These are phyloP conservation scores for Aspergillus bertholletiae DNA, from an alignment of 495 filamentous ascomycete species.

Conservation along the genomic window DNA sequence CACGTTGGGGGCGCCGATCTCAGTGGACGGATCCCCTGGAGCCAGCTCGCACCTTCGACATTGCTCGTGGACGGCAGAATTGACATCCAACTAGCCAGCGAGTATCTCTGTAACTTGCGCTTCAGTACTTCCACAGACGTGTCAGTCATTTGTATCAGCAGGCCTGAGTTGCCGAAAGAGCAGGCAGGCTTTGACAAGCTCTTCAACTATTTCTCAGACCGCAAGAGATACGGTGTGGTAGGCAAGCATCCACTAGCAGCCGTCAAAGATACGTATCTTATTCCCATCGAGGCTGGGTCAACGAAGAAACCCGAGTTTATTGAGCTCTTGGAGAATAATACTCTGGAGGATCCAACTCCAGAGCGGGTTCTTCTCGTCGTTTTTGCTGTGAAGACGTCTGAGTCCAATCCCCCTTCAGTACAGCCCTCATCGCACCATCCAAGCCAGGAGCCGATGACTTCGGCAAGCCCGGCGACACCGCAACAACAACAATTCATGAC, in stretches of 20 bases:
- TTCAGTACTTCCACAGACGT: slow-evolving; percentile 73
- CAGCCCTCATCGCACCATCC: slow-evolving; percentile 42
- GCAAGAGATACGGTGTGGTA: slow-evolving; percentile 78
- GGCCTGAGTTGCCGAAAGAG: slow-evolving; percentile 47
- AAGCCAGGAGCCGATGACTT: slow-evolving; percentile 33
- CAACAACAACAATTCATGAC: slow-evolving; percentile 32
- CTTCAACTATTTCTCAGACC: slow-evolving; percentile 73
- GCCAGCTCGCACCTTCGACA: slow-evolving; percentile 61
- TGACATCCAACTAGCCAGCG: slow-evolving; percentile 70
- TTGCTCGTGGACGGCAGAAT: slow-evolving; percentile 83
- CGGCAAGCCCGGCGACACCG: slow-evolving; percentile 44
- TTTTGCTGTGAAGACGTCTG: slow-evolving; percentile 63
- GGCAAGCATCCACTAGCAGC: slow-evolving; percentile 63
- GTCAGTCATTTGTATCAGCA: slow-evolving; percentile 62
- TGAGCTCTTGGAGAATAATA: slow-evolving; percentile 69
- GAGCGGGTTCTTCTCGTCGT: slow-evolving; percentile 73
- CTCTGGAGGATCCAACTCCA: slow-evolving; percentile 59
- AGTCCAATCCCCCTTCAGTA: slow-evolving; percentile 41
- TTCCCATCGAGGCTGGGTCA: slow-evolving; percentile 63
- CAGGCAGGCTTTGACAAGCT: slow-evolving; percentile 60
- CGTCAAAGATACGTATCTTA: slow-evolving; percentile 74
- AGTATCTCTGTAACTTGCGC: slow-evolving; percentile 80
- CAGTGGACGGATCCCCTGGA: slow-evolving; percentile 59
- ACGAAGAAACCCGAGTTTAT: slow-evolving; percentile 67
- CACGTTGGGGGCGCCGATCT: slow-evolving; percentile 77